phyloP scores from a whole-genome alignment of 495 filamentous ascomycete species.

The Talaromyces borbonicus region DNA sequence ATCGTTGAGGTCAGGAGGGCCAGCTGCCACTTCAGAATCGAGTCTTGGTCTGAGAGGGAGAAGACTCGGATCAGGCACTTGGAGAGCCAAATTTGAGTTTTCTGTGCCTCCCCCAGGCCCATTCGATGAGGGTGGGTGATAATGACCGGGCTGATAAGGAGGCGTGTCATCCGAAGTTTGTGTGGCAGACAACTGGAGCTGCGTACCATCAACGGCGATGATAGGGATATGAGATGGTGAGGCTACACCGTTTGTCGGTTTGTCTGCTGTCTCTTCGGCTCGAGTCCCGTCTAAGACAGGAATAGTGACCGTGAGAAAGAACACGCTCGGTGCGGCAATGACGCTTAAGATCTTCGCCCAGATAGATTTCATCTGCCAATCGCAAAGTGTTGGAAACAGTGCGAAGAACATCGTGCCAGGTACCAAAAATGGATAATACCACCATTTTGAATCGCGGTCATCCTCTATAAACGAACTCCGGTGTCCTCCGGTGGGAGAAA shows the following conservation, averaged over 20 bases:
- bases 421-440: slow-evolving; percentile 64
- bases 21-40: slow-evolving; percentile 33
- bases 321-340: slow-evolving; percentile 77
- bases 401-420: slow-evolving; percentile 58
- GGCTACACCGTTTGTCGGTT: slow-evolving; percentile 8
- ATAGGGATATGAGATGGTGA: slow-evolving; percentile 9
- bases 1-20: slow-evolving; percentile 15
- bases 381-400: slow-evolving; percentile 79
- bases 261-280: slow-evolving; percentile 34
- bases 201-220: slow-evolving; percentile 16
- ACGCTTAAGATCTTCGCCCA: slow-evolving; percentile 72
- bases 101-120: neutral
- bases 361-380: slow-evolving; percentile 64
- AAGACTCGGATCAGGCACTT: slow-evolving; percentile 5
- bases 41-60: slow-evolving; percentile 19
- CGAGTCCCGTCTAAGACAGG: slow-evolving; percentile 71
- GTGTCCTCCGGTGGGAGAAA: slow-evolving; percentile 33
- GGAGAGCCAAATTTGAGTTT: neutral
- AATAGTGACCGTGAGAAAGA: slow-evolving; percentile 83
- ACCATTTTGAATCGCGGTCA: slow-evolving; percentile 43
- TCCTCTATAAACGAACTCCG: slow-evolving; percentile 11
- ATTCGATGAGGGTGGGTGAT: slow-evolving; percentile 3
- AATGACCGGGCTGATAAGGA: slow-evolving; percentile 14
- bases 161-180: slow-evolving; percentile 39
- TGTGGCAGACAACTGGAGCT: slow-evolving; percentile 20